Percentiles rank a stretch among this genome's conserved stretches.
Conservation (phyloP, 805 yeast species). For the Saturnispora sekii region DNA sequence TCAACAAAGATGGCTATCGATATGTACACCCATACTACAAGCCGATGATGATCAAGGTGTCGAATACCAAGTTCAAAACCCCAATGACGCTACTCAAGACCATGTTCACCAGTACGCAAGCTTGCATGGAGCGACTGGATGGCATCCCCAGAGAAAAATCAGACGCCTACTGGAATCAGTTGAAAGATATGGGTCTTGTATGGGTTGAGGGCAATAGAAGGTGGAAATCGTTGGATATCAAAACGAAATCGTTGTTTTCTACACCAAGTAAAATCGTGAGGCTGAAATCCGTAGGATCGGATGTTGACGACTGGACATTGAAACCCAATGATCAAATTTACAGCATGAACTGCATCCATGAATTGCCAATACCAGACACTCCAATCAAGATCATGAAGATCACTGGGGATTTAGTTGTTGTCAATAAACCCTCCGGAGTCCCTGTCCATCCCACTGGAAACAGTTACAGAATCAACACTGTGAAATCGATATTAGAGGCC, state of each 20-base stretch:
- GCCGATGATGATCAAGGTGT: background rate
- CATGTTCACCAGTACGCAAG: background rate
- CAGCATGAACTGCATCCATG: slow-evolving; percentile 32
- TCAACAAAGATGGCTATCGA: slow-evolving; percentile 1
- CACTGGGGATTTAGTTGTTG: slow-evolving; percentile 29
- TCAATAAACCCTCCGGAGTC: slow-evolving; percentile 42
- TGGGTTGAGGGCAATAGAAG: background rate
- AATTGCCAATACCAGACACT: slow-evolving; percentile 29
- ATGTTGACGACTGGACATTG: background rate
- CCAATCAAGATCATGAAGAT: slow-evolving; percentile 11
- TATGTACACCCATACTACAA: slow-evolving; percentile 1
- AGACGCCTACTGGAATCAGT: background rate
- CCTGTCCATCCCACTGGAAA: slow-evolving; percentile 46
- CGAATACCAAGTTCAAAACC: background rate
- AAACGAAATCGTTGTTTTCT: background rate
- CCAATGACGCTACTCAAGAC: background rate
- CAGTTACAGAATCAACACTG: slow-evolving; percentile 31
- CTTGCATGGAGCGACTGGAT: background rate
- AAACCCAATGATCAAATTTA: background rate
- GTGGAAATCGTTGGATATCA: background rate
- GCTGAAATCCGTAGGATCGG: background rate
- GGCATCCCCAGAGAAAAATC: background rate
- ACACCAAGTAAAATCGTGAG: background rate
- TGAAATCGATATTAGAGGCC: slow-evolving; percentile 33
- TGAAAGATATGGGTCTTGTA: background rate